A percentile compares a stretch with the other conserved stretches of the same genome.
These are phyloP conservation scores for Hymenoscyphus fraxineus DNA, from an alignment of 2,329 filamentous ascomycete genomes.

Conservation along the genomic window DNA sequence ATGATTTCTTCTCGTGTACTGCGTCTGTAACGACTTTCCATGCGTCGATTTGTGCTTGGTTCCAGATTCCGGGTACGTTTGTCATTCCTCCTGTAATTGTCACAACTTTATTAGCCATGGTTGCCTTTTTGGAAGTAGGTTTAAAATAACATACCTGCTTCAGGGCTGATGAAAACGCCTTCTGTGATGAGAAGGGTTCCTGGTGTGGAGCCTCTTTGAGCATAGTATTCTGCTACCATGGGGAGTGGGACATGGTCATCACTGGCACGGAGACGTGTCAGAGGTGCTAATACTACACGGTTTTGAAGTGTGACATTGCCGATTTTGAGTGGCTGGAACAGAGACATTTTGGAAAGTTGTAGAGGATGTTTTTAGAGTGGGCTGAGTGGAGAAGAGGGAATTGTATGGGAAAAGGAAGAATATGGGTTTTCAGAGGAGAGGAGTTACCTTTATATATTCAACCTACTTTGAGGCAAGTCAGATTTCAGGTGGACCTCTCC, in stretches of 20 bases:
- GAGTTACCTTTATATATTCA: neutral
- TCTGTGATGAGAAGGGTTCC: conserved; percentile 56
- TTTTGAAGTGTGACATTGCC: conserved; percentile 41
- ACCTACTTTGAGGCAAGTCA: neutral
- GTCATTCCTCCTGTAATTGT: conserved; percentile 36
- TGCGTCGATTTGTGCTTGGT: conserved; percentile 46
- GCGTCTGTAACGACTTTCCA: conserved; percentile 58
- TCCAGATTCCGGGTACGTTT: conserved; percentile 54
- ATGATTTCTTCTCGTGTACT: conserved; percentile 59
- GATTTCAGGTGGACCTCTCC: neutral
- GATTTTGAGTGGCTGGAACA: conserved; percentile 44
- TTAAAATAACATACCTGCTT: conserved; percentile 26
- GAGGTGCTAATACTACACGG: conserved; percentile 52
- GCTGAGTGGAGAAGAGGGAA: neutral
- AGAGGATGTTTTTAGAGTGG: neutral
- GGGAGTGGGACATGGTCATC: conserved; percentile 44
- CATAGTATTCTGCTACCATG: conserved; percentile 48
- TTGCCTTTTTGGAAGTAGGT: too few species aligned
- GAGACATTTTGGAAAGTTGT: conserved; percentile 16
- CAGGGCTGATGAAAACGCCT: conserved; percentile 49
- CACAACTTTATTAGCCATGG: too few species aligned
- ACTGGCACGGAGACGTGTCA: conserved; percentile 50
- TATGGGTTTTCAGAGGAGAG: neutral
- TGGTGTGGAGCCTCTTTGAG: conserved; percentile 45
- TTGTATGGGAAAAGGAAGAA: neutral